phyloP scores from a whole-genome alignment of 2,329 filamentous ascomycete genomes.

The Paraphaeosphaeria sporulosa region DNA sequence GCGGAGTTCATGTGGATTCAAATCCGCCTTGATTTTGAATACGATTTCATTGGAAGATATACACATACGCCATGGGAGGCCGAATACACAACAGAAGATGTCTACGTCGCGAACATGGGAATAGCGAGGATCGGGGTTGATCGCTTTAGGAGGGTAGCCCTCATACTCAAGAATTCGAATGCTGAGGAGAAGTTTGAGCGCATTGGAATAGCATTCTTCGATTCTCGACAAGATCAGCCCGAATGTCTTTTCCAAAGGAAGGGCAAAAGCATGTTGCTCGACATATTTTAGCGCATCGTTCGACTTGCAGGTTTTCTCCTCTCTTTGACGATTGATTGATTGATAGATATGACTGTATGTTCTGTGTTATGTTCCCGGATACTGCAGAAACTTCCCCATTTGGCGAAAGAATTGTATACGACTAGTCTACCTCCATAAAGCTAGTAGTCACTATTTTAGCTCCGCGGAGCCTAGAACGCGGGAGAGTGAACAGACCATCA shows the following conservation, averaged over 20 bases:
- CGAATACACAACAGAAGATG: not conserved
- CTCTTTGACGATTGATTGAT: too few species aligned
- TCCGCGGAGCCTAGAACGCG: not conserved
- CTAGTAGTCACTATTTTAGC: constrained; percentile 3
- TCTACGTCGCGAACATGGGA: not conserved
- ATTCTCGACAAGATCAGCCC: too few species aligned
- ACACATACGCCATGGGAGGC: not conserved
- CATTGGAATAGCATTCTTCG: not conserved
- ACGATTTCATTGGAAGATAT: not conserved
- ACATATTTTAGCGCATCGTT: too few species aligned
- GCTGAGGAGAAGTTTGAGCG: not conserved
- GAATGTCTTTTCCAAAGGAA: too few species aligned
- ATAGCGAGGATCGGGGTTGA: not conserved
- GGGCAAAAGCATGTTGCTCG: too few species aligned
- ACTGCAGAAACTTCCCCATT: too few species aligned
- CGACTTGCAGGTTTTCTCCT: too few species aligned
- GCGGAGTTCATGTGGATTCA: not conserved
- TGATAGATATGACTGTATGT: too few species aligned
- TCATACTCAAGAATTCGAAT: not conserved
- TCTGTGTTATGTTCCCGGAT: too few species aligned
- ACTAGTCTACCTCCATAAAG: not conserved
- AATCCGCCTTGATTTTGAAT: not conserved
- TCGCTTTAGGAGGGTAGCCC: not conserved
- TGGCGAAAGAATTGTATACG: too few species aligned
- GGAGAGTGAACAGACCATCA: constrained; percentile 2